Conservation (phyloP, 2,329 filamentous ascomycete species). For the Nannizzia gypsea region DNA sequence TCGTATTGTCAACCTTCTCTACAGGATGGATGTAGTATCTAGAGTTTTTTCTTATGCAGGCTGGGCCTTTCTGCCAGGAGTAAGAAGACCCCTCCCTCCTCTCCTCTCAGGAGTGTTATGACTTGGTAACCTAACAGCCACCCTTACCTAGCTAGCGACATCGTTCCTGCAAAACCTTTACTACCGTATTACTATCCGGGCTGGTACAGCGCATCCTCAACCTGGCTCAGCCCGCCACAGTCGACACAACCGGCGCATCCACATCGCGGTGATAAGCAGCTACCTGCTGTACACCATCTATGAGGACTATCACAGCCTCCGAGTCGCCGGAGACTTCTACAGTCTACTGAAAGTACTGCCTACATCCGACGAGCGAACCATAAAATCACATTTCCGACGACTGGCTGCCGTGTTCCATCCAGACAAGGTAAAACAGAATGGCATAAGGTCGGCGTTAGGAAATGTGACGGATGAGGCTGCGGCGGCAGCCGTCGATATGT, state of each 20-base stretch:
- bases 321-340: conserved; percentile 64
- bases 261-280: conserved; percentile 65
- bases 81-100: conserved; percentile 28
- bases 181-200: conserved; percentile 80
- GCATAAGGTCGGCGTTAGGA: conserved; percentile 14
- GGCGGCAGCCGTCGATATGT: conserved; percentile 29
- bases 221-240: conserved; percentile 57
- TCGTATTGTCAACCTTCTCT: too few relatives aligned
- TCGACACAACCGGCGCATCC: conserved; percentile 67
- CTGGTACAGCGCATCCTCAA: conserved; percentile 63
- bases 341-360: conserved; percentile 59
- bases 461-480: conserved; percentile 13
- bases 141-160: conserved; percentile 53
- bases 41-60: conserved; percentile 45
- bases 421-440: conserved; percentile 54
- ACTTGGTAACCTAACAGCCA: not conserved
- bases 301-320: conserved; percentile 76
- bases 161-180: conserved; percentile 67
- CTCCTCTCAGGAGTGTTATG: too few relatives aligned
- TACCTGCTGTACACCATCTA: conserved; percentile 90
- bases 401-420: conserved; percentile 62
- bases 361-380: conserved; percentile 56
- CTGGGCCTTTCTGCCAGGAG: conserved; percentile 52
- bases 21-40: not conserved
- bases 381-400: conserved; percentile 76